Conservation (phyloP, 1,284 basidiomycete species). For the Malassezia obtusa region DNA sequence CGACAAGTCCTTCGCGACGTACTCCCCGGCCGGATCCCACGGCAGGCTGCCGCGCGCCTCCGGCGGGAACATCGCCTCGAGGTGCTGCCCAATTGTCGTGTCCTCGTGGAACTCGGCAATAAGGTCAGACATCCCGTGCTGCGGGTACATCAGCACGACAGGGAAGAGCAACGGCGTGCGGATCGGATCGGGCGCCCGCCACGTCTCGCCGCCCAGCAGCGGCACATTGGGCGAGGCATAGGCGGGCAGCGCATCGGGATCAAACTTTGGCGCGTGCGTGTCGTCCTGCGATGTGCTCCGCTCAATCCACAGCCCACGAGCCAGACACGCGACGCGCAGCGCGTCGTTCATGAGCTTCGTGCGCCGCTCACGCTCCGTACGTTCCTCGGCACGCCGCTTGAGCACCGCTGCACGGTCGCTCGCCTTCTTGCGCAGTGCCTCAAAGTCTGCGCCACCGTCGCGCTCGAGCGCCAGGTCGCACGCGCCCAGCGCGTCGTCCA, state of each 20-base stretch:
- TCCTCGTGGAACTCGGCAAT: constrained; percentile 77
- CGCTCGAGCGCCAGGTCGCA: constrained; percentile 24
- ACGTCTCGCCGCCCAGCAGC: constrained; percentile 17
- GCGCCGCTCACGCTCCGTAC: constrained; percentile 53
- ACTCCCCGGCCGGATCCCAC: constrained; percentile 72
- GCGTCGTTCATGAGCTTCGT: constrained; percentile 52
- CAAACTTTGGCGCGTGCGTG: constrained; percentile 53
- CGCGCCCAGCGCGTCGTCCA: constrained; percentile 30
- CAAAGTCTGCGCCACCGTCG: constrained; percentile 22
- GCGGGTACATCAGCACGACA: constrained; percentile 84
- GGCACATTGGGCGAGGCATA: constrained; percentile 26
- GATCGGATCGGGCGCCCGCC: constrained; percentile 35
- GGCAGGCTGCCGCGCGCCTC: constrained; percentile 55
- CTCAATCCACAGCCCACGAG: constrained; percentile 49
- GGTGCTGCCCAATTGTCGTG: constrained; percentile 68
- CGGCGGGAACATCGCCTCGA: constrained; percentile 71
- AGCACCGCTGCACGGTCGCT: constrained; percentile 31
- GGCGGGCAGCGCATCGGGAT: constrained; percentile 46
- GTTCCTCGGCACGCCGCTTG: constrained; percentile 55
- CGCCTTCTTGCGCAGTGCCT: constrained; percentile 22
- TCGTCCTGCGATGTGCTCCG: constrained; percentile 52
- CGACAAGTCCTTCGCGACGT: constrained; percentile 59
- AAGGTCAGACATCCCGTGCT: constrained; percentile 75
- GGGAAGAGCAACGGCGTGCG: constrained; percentile 67
- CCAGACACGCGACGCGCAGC: constrained; percentile 58